Evolutionary conservation across 2,329 filamentous ascomycete genomes (phyloP).

Genomic region (Dendrostoma leiphaemia): DNA sequence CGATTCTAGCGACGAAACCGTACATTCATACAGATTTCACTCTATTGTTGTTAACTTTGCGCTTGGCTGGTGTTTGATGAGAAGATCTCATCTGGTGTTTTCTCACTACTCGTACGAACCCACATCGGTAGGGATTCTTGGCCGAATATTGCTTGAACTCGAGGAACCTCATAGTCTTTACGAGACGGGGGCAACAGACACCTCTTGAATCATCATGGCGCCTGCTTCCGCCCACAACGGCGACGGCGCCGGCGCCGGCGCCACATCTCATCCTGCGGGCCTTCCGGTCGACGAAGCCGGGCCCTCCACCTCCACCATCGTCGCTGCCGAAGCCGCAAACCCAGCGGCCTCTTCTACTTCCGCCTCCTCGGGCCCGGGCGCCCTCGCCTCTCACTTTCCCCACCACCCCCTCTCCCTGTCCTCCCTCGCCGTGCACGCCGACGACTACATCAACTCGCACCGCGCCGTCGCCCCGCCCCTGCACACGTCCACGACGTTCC

Average conservation of each 20-base stretch:
- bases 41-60: too few relatives aligned
- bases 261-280: conserved; percentile 1
- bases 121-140: too few relatives aligned
- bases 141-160: too few relatives aligned
- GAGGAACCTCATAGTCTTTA: too few relatives aligned
- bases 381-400: conserved; percentile 29
- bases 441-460: conserved; percentile 71
- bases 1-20: too few relatives aligned
- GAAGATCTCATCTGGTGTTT: too few relatives aligned
- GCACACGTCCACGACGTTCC: conserved; percentile 89
- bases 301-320: neutral
- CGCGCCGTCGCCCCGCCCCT: conserved; percentile 84
- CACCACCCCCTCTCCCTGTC: conserved; percentile 52
- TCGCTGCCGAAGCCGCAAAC: neutral
- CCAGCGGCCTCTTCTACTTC: too few relatives aligned
- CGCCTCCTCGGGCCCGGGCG: conserved; percentile 21
- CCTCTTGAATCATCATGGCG: neutral
- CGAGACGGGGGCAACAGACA: too few relatives aligned
- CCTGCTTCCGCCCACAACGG: neutral
- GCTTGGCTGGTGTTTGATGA: too few relatives aligned
- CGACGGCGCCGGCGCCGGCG: neutral
- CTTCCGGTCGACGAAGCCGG: conserved; percentile 11
- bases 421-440: conserved; percentile 75
- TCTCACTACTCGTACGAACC: too few relatives aligned
- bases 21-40: too few relatives aligned